Conservation (phyloP, 2,329 filamentous ascomycete species). For the Nemania serpens region DNA sequence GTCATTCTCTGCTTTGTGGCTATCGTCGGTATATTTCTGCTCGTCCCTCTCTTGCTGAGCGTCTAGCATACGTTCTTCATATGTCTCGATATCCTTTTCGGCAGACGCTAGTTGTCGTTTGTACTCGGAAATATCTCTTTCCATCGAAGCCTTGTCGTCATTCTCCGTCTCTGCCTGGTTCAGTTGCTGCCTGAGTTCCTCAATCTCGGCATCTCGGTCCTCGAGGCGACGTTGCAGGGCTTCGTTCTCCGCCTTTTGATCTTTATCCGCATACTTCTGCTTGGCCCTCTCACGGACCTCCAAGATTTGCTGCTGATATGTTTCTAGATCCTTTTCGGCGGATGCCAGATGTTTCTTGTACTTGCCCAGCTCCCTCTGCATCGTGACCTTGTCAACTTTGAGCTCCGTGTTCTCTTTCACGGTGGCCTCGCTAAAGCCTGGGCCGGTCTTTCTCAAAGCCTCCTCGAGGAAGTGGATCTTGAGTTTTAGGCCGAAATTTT, state of each 20-base stretch:
- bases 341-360: conserved; percentile 83
- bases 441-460: conserved; percentile 82
- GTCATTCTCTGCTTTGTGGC: conserved; percentile 45
- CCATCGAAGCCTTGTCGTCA: conserved; percentile 62
- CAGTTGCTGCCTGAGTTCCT: conserved; percentile 61
- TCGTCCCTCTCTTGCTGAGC: conserved; percentile 77
- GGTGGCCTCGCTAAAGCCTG: conserved; percentile 85
- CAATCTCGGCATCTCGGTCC: conserved; percentile 63
- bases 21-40: conserved; percentile 73
- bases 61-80: conserved; percentile 79
- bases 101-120: conserved; percentile 82
- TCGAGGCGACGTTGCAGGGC: conserved; percentile 61
- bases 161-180: background rate
- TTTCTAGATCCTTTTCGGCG: conserved; percentile 85
- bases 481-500: conserved; percentile 95
- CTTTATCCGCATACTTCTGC: conserved; percentile 73
- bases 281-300: conserved; percentile 84
- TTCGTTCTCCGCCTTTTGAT: conserved; percentile 65
- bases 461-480: conserved; percentile 98
- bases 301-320: conserved; percentile 78
- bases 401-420: conserved; percentile 95
- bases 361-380: conserved; percentile 83
- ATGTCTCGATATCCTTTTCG: conserved; percentile 84
- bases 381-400: conserved; percentile 86
- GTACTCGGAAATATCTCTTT: conserved; percentile 82